Base-by-base conservation (phyloP, 2,329 filamentous ascomycete species). In the Pyrenochaeta sp. region DNA sequence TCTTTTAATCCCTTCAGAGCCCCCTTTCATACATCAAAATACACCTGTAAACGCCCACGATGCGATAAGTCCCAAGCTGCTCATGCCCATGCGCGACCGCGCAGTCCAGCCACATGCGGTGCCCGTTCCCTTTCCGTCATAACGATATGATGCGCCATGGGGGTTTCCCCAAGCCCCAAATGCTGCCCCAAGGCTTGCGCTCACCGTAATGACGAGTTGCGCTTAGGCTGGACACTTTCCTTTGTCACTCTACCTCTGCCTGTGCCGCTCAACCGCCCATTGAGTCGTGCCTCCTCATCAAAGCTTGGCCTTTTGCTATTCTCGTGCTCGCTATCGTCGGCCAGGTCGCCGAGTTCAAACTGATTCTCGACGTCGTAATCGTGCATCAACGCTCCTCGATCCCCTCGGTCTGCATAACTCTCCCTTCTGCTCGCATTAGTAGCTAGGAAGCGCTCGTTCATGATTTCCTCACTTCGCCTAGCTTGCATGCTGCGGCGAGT, bases 401-500 rank as follows among this genome's bases (percentile, higher is more conserved):
- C 92, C 32, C 86, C 79, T 33, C 68, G 37, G 23, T 59, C 56
- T 12, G 50, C 50, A 36, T 60, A 60, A 35, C 54, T 60, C 17
- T 32, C 45, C 31, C 66, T 56, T 23, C 58, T 41, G 33, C 45
- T 50, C 33, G 53, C 20, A 33, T 45, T 45, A 31, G 48, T 21
- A 35, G 45, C 76, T 75, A 61, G 85, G 85, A 69, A 85, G 54
- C 60, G 12, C 87, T 85, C 27, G 45, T 55, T 49, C 18, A 56
- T 31, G 18, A 62, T 32, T 27, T 68, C 65, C 33, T 60, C 60
- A 63, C 78, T 95, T 61, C 95, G 84, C 63, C 94, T 84, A 6
- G 90, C 84, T 73, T 98, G 95, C 92, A 99, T 97, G 71, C 91
- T 96, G 61, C 92, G 86, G 54, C 96, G 87, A 15, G 95, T 98